Percentiles rank a stretch among this genome's conserved stretches.
Evolutionary conservation across 192 early-diverging fungal species (phyloP).

Genomic region (Phycomyces nitens): DNA sequence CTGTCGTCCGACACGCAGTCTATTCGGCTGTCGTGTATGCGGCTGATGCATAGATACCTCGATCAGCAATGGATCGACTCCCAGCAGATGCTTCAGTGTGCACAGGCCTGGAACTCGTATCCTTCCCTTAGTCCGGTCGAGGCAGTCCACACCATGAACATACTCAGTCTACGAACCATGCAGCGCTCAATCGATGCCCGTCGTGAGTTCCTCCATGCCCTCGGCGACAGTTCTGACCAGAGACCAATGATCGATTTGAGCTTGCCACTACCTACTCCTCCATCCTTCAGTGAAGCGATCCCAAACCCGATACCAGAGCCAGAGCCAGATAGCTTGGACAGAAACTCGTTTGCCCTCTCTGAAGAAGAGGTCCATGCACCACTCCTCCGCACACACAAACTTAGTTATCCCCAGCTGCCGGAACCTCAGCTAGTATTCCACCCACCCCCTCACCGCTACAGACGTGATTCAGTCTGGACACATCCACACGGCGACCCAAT

Average conservation of each 20-base stretch:
- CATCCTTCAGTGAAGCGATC: not conserved
- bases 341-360: constrained; percentile 2
- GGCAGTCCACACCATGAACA: constrained; percentile 23
- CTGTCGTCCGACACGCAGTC: not conserved
- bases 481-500: not conserved
- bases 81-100: constrained; percentile 23
- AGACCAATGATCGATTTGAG: constrained; percentile 4
- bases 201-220: constrained; percentile 14
- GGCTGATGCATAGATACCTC: constrained; percentile 16
- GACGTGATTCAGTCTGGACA: not conserved
- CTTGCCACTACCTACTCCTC: not conserved
- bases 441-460: not conserved
- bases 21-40: constrained; percentile 7
- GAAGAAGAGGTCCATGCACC: constrained; percentile 22
- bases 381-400: not conserved
- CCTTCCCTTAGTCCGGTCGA: constrained; percentile 7
- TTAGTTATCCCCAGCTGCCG: not conserved
- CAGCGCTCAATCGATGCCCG: constrained; percentile 19
- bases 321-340: not conserved
- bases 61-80: constrained; percentile 26
- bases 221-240: constrained; percentile 6
- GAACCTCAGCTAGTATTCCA: not conserved
- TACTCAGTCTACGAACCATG: constrained; percentile 19
- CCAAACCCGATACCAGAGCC: not conserved
- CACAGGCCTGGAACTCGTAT: constrained; percentile 17